phyloP scores from a whole-genome alignment of 202 grass and related monocot genomes.

The Schoenoplectus tabernaemontani region DNA sequence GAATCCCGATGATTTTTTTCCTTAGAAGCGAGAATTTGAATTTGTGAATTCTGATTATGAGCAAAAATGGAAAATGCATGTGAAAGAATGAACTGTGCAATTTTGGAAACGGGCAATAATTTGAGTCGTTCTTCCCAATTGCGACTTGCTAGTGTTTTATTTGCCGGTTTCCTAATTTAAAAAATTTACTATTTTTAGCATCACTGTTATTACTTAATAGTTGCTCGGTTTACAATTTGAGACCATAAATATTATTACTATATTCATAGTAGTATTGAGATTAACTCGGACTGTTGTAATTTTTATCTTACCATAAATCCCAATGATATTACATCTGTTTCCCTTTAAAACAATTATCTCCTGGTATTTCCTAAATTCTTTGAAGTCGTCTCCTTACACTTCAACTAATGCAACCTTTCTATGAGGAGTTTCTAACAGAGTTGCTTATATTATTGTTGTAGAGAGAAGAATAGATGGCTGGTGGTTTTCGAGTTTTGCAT shows the following conservation, averaged over 20 bases:
- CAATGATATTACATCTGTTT: not conserved
- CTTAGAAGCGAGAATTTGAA: not conserved
- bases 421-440: not conserved
- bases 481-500: constrained; percentile 74
- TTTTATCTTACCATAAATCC: not conserved
- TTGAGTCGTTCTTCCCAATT: not conserved
- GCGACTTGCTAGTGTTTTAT: not conserved
- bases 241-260: not conserved
- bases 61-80: not conserved
- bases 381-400: not conserved
- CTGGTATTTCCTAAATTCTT: not conserved
- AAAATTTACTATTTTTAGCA: not conserved
- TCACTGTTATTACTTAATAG: not conserved
- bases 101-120: not conserved
- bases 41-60: not conserved
- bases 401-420: not conserved
- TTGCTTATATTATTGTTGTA: not conserved
- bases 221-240: not conserved
- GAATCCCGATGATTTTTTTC: not conserved
- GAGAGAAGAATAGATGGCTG: constrained; percentile 8
- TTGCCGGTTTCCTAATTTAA: not conserved
- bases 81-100: not conserved
- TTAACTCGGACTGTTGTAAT: not conserved
- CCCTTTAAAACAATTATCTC: not conserved
- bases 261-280: not conserved